These are phyloP conservation scores for Stachybotrys echinatus DNA, from an alignment of 2,329 filamentous ascomycete species.

Conservation along the genomic window DNA sequence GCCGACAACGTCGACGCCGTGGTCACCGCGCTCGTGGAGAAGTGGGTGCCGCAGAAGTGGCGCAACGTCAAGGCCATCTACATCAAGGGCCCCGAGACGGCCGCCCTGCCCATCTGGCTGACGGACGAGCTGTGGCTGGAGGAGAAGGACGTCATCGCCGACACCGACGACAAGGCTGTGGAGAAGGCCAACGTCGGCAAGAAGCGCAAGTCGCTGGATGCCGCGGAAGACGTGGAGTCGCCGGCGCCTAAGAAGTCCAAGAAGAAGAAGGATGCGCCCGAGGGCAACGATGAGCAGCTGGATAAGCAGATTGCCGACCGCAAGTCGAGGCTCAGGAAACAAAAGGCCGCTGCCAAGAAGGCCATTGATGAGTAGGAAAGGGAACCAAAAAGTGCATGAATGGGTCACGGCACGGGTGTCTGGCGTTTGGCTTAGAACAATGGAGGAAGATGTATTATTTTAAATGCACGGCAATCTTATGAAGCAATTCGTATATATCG, in stretches of 20 bases:
- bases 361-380: constrained; percentile 37
- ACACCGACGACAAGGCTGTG: constrained; percentile 45
- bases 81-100: constrained; percentile 85
- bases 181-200: constrained; percentile 58
- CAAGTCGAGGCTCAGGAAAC: constrained; percentile 53
- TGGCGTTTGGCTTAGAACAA: constrained; percentile 1
- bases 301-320: constrained; percentile 56
- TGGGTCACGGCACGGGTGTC: neutral
- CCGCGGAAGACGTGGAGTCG: constrained; percentile 39
- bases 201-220: constrained; percentile 51
- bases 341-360: constrained; percentile 52
- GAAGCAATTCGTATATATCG: neutral
- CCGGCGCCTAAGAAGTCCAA: constrained; percentile 31
- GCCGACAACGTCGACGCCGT: constrained; percentile 77
- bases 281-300: constrained; percentile 46
- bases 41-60: constrained; percentile 83
- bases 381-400: constrained; percentile 13
- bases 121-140: constrained; percentile 89
- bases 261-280: constrained; percentile 27
- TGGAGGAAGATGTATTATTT: constrained; percentile 1
- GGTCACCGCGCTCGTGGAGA: constrained; percentile 63
- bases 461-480: neutral
- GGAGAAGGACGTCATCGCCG: constrained; percentile 65
- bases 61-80: constrained; percentile 78
- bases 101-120: constrained; percentile 89